These are phyloP conservation scores for Penicillium diatomitis DNA, from an alignment of 495 filamentous ascomycete species.

Conservation along the genomic window DNA sequence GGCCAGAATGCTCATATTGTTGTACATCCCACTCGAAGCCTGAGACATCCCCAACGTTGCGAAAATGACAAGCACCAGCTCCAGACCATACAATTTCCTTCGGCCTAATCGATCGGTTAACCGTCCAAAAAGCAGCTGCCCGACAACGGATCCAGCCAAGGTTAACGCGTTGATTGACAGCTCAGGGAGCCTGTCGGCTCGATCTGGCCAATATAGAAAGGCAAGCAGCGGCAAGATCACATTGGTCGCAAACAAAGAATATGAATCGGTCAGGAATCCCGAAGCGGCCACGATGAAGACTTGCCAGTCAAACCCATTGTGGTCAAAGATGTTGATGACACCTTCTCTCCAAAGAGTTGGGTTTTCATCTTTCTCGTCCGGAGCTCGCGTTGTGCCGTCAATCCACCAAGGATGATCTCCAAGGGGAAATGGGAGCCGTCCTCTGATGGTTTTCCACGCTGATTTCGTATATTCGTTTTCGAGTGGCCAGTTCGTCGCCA, in stretches of 20 bases:
- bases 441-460: not conserved
- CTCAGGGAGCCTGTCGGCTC: slow-evolving; percentile 9
- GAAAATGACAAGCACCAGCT: slow-evolving; percentile 43
- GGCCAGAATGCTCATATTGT: slow-evolving; percentile 39
- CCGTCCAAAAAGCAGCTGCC: slow-evolving; percentile 45
- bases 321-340: slow-evolving; percentile 8
- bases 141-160: slow-evolving; percentile 41
- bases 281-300: slow-evolving; percentile 45
- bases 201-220: slow-evolving; percentile 41
- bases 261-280: slow-evolving; percentile 53
- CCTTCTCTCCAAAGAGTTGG: not conserved
- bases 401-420: slow-evolving; percentile 5
- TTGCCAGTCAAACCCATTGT: slow-evolving; percentile 15
- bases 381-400: not conserved
- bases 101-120: slow-evolving; percentile 47
- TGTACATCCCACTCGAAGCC: slow-evolving; percentile 14
- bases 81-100: slow-evolving; percentile 46
- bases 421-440: slow-evolving; percentile 1
- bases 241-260: slow-evolving; percentile 49
- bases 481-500: not conserved
- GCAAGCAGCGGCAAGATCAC: slow-evolving; percentile 43
- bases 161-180: slow-evolving; percentile 42
- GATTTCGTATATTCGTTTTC: not conserved
- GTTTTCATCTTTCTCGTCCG: slow-evolving; percentile 2
- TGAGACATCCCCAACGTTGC: slow-evolving; percentile 34